Base-by-base conservation (phyloP, 2,329 filamentous ascomycete species). In the Aureobasidium sp. region DNA sequence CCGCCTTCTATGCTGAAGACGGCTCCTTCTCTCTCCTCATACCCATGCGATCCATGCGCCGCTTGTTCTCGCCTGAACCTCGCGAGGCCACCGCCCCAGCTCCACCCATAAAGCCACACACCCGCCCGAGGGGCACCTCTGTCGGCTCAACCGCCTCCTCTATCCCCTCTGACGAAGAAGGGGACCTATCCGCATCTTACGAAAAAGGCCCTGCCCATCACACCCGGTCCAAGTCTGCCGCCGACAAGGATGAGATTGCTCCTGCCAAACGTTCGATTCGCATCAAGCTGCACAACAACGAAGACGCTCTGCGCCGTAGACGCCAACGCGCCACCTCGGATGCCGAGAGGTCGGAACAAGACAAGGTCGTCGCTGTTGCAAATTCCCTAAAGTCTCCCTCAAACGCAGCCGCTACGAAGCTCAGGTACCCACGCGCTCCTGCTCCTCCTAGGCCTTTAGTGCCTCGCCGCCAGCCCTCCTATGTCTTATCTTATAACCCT, bases 331-430 rank as follows among this genome's bases (percentile, higher is more conserved):
- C 16, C 41, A 34, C 67, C 64, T 37, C 64, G 66, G 42, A 70
- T 68, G 3, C 51, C 11, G 57, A 48, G 7, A 61, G 64, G 16
- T 36, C 42, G 1, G 47, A 55, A 5, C 69, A 70, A 48, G 72
- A 77, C 32, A 75, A 77, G 44, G 68, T 77, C 21, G 75, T 77
- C 61, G 72, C 73, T 53, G 76, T 91, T 7, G 79, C 84, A 47
- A 88, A 90, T 54, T 90, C 90, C 63, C 81, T 99, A 64, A 99
- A 99, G 74, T 97, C 94, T 14, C 94, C 94, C 3, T 95, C 91
- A 3, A 96, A 92, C 32, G 89, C 91, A 57, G 82, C 86, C 30
- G 83, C 86, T 14, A 68, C 71, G 32, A 69, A 79, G 66, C 79
- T 96, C 68, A 91, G 87, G 75, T 99, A 97, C 72, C 93, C 94